phyloP scores from a whole-genome alignment of 495 filamentous ascomycete species.

The Penicillium argentinense region DNA sequence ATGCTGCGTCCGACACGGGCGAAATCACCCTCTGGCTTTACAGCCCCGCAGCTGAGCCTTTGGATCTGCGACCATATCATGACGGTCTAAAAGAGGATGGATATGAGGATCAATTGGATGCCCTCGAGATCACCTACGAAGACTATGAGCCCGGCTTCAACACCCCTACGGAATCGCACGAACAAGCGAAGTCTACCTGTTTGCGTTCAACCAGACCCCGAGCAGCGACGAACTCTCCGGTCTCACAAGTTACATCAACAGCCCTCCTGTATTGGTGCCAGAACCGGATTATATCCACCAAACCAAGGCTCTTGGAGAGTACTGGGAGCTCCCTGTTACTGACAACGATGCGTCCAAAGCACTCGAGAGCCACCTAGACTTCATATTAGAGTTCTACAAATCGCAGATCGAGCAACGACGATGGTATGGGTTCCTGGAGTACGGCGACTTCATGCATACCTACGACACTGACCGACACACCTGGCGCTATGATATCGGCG shows the following conservation, averaged over 20 bases:
- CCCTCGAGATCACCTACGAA: slow-evolving; percentile 54
- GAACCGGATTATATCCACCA: slow-evolving; percentile 37
- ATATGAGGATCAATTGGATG: slow-evolving; percentile 48
- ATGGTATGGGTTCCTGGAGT: slow-evolving; percentile 55
- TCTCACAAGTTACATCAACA: slow-evolving; percentile 29
- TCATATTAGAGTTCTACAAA: slow-evolving; percentile 45
- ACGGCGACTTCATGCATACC: slow-evolving; percentile 52
- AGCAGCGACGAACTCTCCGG: slow-evolving; percentile 28
- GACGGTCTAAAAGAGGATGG: slow-evolving; percentile 46
- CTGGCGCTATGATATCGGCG: slow-evolving; percentile 54
- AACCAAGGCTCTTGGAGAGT: slow-evolving; percentile 42
- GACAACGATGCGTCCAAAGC: slow-evolving; percentile 1
- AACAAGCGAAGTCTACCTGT: slow-evolving; percentile 47
- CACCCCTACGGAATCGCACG: slow-evolving; percentile 47
- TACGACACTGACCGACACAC: slow-evolving; percentile 49
- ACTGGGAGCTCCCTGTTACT: slow-evolving; percentile 28
- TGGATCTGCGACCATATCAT: slow-evolving; percentile 50
- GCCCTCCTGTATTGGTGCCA: slow-evolving; percentile 39
- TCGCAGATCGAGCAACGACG: slow-evolving; percentile 42
- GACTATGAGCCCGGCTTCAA: slow-evolving; percentile 48
- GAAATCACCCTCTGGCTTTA: slow-evolving; percentile 53
- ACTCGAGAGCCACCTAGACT: slow-evolving; percentile 41
- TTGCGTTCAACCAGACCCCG: slow-evolving; percentile 41
- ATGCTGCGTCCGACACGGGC: slow-evolving; percentile 35
- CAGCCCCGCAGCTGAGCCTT: slow-evolving; percentile 43